A percentile compares a stretch with the other conserved stretches of the same genome.
These are phyloP conservation scores for Plasmodium knowlesi DNA, from an alignment of 169 alveolate species.

Conservation along the genomic window DNA sequence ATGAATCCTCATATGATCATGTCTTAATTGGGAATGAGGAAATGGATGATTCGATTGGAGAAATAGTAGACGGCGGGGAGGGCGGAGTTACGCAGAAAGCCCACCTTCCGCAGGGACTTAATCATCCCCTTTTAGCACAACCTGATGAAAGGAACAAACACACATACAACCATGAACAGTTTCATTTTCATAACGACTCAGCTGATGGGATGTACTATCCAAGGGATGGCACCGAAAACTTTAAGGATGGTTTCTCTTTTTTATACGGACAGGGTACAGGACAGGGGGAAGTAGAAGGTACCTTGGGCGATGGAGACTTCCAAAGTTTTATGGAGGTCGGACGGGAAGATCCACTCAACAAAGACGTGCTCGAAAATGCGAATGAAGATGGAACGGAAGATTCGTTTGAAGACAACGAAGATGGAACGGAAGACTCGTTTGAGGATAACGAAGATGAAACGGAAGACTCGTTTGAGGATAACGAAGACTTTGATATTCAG, in stretches of 20 bases:
- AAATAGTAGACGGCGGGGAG: background rate
- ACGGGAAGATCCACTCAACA: background rate
- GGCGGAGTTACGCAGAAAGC: background rate
- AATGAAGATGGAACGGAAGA: slow-evolving; percentile 42
- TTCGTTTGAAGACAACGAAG: slow-evolving; percentile 35
- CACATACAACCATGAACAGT: background rate
- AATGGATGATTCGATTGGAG: background rate
- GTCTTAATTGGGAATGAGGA: slow-evolving; percentile 16
- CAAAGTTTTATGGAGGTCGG: background rate
- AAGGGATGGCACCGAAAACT: background rate
- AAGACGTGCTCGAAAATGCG: slow-evolving; percentile 3
- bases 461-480: slow-evolving; percentile 42
- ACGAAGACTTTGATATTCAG: slow-evolving; percentile 71
- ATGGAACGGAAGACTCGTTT: slow-evolving; percentile 37
- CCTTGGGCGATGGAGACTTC: background rate
- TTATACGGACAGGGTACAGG: background rate
- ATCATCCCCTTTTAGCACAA: background rate
- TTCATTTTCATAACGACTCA: background rate
- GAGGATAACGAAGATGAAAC: slow-evolving; percentile 37
- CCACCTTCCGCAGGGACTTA: background rate
- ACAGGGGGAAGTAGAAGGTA: background rate
- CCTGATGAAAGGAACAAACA: background rate
- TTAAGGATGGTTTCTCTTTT: background rate
- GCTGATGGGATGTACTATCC: background rate
- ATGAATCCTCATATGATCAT: slow-evolving; percentile 23